These are phyloP conservation scores for Blumeria graminis DNA, from an alignment of 2,329 filamentous ascomycete species.

Conservation along the genomic window DNA sequence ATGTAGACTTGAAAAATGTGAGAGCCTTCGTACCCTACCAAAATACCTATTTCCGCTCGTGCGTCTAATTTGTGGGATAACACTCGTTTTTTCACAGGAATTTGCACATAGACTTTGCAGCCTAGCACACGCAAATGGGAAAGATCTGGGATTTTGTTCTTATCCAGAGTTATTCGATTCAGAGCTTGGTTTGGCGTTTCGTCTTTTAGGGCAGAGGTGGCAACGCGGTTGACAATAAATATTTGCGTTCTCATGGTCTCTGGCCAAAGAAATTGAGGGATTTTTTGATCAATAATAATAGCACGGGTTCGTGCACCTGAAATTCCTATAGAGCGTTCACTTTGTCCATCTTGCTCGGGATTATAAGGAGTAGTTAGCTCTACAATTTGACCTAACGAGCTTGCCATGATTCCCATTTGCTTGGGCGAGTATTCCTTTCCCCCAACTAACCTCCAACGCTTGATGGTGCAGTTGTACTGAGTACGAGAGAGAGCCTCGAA, in stretches of 20 bases:
- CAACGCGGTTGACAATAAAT: not conserved
- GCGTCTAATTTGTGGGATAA: not conserved
- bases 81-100: not conserved
- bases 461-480: not conserved
- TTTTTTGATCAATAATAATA: too few relatives aligned
- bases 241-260: too few relatives aligned
- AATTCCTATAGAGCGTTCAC: constrained; percentile 1
- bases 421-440: not conserved
- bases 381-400: not conserved
- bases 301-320: not conserved
- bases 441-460: not conserved
- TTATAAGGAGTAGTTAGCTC: not conserved
- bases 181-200: not conserved
- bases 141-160: not conserved
- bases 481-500: not conserved
- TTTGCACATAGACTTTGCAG: not conserved
- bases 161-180: not conserved
- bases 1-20: not conserved
- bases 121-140: not conserved
- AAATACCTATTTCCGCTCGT: not conserved
- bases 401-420: not conserved
- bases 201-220: not conserved
- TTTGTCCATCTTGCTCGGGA: not conserved
- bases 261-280: too few relatives aligned
- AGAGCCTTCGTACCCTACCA: not conserved